Conservation (phyloP, 305 asterid species). For the Ruellia speciosa region DNA sequence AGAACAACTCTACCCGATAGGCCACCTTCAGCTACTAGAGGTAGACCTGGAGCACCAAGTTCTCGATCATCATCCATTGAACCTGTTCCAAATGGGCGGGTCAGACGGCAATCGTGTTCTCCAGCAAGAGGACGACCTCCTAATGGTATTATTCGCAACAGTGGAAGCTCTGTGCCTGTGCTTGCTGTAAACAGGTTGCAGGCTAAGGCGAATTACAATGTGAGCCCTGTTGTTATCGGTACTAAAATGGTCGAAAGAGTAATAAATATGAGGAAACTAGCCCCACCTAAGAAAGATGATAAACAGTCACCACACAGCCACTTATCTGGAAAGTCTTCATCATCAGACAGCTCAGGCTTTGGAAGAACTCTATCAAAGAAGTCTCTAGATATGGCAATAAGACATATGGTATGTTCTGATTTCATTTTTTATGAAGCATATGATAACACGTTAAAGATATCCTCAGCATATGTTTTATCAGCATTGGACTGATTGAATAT, state of each 20-base stretch:
- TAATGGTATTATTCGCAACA: slow-evolving; percentile 58
- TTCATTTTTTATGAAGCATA: neutral
- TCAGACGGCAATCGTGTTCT: slow-evolving; percentile 88
- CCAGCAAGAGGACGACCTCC: slow-evolving; percentile 96
- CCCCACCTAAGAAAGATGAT: slow-evolving; percentile 82
- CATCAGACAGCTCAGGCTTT: slow-evolving; percentile 92
- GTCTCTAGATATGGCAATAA: slow-evolving; percentile 94
- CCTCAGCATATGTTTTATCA: no score
- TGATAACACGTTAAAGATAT: neutral
- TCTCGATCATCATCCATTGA: slow-evolving; percentile 81
- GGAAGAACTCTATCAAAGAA: slow-evolving; percentile 93
- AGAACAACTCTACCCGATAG: slow-evolving; percentile 79
- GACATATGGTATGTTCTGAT: slow-evolving; percentile 75
- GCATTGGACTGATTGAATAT: no score
- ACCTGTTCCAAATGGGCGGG: slow-evolving; percentile 72
- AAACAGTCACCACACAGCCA: slow-evolving; percentile 77
- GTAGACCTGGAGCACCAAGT: slow-evolving; percentile 84
- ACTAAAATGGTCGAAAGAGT: slow-evolving; percentile 97
- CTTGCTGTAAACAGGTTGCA: slow-evolving; percentile 56
- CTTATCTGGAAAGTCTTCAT: slow-evolving; percentile 77
- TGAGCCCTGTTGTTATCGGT: slow-evolving; percentile 76
- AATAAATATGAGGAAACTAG: slow-evolving; percentile 86
- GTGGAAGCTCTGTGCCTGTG: slow-evolving; percentile 92
- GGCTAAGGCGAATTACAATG: slow-evolving; percentile 92
- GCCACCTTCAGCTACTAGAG: slow-evolving; percentile 86